Conservation (phyloP, 257 asterid species). For the Lycium barbarum region DNA sequence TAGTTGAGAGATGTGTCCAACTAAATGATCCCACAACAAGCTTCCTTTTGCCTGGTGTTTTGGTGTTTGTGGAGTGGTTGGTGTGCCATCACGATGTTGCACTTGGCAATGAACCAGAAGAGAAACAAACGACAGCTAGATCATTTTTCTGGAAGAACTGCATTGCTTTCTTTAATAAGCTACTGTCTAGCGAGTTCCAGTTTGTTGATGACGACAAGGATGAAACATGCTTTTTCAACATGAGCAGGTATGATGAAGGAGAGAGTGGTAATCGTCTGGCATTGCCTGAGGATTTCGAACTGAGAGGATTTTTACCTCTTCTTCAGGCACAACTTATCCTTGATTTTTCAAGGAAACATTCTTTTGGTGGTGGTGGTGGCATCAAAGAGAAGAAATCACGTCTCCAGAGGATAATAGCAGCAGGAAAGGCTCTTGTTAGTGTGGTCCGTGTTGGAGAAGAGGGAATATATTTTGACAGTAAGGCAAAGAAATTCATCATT, state of each 20-base stretch:
- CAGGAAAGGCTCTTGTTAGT: slow-evolving; percentile 90
- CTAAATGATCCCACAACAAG: slow-evolving; percentile 77
- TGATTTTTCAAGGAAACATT: slow-evolving; percentile 82
- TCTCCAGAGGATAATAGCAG: slow-evolving; percentile 80
- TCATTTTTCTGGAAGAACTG: slow-evolving; percentile 79
- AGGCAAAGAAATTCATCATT: slow-evolving; percentile 66
- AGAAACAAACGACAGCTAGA: slow-evolving; percentile 73
- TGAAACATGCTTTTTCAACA: slow-evolving; percentile 79
- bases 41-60: slow-evolving; percentile 82
- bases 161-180: slow-evolving; percentile 68
- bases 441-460: slow-evolving; percentile 65
- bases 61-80: slow-evolving; percentile 94
- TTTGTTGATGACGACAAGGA: slow-evolving; percentile 69
- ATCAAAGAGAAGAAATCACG: slow-evolving; percentile 67
- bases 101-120: slow-evolving; percentile 71
- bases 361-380: slow-evolving; percentile 67
- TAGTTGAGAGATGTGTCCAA: slow-evolving; percentile 78
- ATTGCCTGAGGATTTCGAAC: slow-evolving; percentile 87
- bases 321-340: slow-evolving; percentile 85
- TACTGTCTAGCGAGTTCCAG: slow-evolving; percentile 63
- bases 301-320: slow-evolving; percentile 91
- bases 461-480: slow-evolving; percentile 66
- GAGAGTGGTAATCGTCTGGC: slow-evolving; percentile 87
- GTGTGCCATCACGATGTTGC: slow-evolving; percentile 85
- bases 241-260: slow-evolving; percentile 83